A percentile compares a stretch with the other conserved stretches of the same genome.
Conservation (phyloP, 2,329 filamentous ascomycete species). For the Talaromyces sp. region DNA sequence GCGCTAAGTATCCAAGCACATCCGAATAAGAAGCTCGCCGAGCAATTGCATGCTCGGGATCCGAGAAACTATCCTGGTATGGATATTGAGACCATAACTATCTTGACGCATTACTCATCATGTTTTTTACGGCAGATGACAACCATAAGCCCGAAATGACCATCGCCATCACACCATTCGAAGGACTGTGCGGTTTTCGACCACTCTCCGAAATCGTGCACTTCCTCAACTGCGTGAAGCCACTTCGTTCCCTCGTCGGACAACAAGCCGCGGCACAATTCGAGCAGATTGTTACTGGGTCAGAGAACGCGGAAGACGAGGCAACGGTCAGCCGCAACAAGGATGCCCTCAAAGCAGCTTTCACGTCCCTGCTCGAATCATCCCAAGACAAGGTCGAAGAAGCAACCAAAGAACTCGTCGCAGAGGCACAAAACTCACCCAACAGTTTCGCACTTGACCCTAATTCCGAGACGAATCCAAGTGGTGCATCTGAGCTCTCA, state of each 20-base stretch:
- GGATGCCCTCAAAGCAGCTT: slow-evolving; percentile 68
- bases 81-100: slow-evolving; percentile 14
- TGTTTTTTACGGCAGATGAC: slow-evolving; percentile 58
- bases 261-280: slow-evolving; percentile 48
- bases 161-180: slow-evolving; percentile 93
- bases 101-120: not conserved
- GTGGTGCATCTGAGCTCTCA: slow-evolving; percentile 58
- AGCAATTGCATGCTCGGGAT: slow-evolving; percentile 78
- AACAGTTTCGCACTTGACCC: slow-evolving; percentile 64
- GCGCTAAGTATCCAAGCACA: slow-evolving; percentile 96
- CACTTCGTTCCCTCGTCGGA: slow-evolving; percentile 65
- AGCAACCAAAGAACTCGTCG: slow-evolving; percentile 66
- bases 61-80: slow-evolving; percentile 81
- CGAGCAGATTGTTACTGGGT: slow-evolving; percentile 55
- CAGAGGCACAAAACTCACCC: slow-evolving; percentile 64
- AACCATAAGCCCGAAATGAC: slow-evolving; percentile 99
- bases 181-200: slow-evolving; percentile 92
- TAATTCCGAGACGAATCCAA: slow-evolving; percentile 34
- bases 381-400: slow-evolving; percentile 61
- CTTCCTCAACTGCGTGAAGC: slow-evolving; percentile 66
- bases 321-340: slow-evolving; percentile 63
- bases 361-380: slow-evolving; percentile 76
- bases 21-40: slow-evolving; percentile 90
- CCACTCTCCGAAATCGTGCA: slow-evolving; percentile 81
- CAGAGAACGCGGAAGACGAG: slow-evolving; percentile 48